Evolutionary conservation across 345 rosid genomes (phyloP).

Genomic region (Syzygium grande): DNA sequence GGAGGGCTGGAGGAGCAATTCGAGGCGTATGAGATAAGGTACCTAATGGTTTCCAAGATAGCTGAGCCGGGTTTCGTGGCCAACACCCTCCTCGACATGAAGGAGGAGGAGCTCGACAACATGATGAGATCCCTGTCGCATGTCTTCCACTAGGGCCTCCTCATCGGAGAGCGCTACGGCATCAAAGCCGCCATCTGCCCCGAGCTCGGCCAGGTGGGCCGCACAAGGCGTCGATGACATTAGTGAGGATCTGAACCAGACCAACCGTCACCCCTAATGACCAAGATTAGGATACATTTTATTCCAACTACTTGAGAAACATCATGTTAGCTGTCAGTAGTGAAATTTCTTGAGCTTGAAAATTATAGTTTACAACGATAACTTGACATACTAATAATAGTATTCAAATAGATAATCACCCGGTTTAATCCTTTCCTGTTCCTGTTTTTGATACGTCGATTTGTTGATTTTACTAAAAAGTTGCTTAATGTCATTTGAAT

Average conservation of each 20-base stretch:
- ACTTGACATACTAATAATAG: background rate
- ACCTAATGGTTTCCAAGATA: slow-evolving; percentile 71
- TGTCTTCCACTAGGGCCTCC: slow-evolving; percentile 77
- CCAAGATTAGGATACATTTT: background rate
- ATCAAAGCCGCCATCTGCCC: slow-evolving; percentile 84
- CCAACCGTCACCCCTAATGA: background rate
- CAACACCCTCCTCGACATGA: slow-evolving; percentile 73
- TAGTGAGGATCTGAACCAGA: background rate
- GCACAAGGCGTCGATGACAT: background rate
- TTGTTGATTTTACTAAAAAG: background rate
- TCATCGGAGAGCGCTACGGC: slow-evolving; percentile 77
- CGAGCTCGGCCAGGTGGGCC: slow-evolving; percentile 4
- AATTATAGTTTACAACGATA: background rate
- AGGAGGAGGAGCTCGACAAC: slow-evolving; percentile 88
- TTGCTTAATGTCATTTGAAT: background rate
- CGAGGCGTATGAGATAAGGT: slow-evolving; percentile 69
- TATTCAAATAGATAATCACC: background rate
- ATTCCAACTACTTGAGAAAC: background rate
- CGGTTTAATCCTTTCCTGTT: background rate
- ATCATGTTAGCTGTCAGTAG: background rate
- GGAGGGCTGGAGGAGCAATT: slow-evolving; percentile 72
- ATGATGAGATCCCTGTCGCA: slow-evolving; percentile 88
- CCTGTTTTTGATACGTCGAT: background rate
- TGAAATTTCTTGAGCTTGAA: background rate
- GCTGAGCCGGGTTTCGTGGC: slow-evolving; percentile 88